A percentile compares a stretch with the other conserved stretches of the same genome.
phyloP scores from a whole-genome alignment of 2,329 filamentous ascomycete genomes.

The Byssochlamys sp. region DNA sequence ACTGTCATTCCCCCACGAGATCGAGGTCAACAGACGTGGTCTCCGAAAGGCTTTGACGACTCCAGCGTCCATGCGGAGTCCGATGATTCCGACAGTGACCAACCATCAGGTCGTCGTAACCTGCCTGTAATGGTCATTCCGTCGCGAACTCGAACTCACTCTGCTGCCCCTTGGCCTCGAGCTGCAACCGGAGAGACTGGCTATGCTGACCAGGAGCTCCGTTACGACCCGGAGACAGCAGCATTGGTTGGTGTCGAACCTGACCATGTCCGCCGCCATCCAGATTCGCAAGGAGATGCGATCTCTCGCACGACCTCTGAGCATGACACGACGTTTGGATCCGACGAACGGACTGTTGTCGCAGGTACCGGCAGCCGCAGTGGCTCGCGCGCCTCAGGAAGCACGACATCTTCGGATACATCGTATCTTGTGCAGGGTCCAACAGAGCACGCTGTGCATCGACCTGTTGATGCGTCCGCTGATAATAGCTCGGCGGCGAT shows the following conservation, averaged over 20 bases:
- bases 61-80: conserved; percentile 14
- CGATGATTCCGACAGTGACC: conserved; percentile 1
- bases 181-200: conserved; percentile 19
- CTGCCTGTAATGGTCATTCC: conserved; percentile 50
- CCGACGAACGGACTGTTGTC: background rate
- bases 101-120: conserved; percentile 3
- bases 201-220: conserved; percentile 20
- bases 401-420: background rate
- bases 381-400: background rate
- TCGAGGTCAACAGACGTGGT: conserved; percentile 46
- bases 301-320: background rate
- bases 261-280: conserved; percentile 4
- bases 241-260: conserved; percentile 23
- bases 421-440: background rate
- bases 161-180: conserved; percentile 47
- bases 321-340: background rate
- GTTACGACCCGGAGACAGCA: conserved; percentile 31
- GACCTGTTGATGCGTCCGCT: background rate
- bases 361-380: background rate
- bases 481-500: background rate
- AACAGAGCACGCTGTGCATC: background rate
- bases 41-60: conserved; percentile 31
- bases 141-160: conserved; percentile 45
- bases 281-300: background rate
- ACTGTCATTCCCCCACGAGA: conserved; percentile 54